Conservation (phyloP, 257 asterid genomes). For the Penstemon eatonii region DNA sequence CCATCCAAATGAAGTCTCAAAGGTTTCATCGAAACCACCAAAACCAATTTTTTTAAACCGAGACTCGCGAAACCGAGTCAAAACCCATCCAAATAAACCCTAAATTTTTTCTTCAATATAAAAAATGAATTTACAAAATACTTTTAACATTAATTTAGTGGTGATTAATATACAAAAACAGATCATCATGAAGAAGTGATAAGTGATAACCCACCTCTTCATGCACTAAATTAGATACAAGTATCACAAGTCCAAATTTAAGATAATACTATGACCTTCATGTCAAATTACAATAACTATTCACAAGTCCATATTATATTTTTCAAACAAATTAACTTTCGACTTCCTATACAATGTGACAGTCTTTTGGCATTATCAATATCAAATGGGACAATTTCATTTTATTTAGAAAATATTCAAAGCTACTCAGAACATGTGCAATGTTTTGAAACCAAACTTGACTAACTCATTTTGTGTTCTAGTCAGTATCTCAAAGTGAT, state of each 20-base stretch:
- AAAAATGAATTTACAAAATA: no score
- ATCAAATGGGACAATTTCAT: not conserved
- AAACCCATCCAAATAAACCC: no score
- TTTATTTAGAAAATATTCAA: not conserved
- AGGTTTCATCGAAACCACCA: no score
- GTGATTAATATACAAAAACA: no score
- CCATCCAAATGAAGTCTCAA: no score
- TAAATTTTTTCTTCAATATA: no score
- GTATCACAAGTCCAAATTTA: no score
- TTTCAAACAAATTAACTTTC: not conserved
- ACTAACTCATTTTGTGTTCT: slow-evolving; percentile 15
- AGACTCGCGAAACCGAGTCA: no score
- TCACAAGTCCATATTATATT: not conserved
- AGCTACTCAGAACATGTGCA: slow-evolving; percentile 24
- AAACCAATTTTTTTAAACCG: no score
- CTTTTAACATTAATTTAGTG: no score
- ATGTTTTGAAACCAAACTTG: slow-evolving; percentile 1
- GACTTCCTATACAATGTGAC: not conserved
- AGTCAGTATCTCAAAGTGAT: slow-evolving; percentile 15
- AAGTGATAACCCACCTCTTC: not conserved
- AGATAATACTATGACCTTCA: no score
- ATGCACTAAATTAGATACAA: not conserved
- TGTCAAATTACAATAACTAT: not conserved
- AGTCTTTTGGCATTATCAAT: not conserved
- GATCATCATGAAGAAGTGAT: not conserved